These are phyloP conservation scores for Fusarium proliferatum DNA, from an alignment of 2,329 filamentous ascomycete species.

Conservation along the genomic window DNA sequence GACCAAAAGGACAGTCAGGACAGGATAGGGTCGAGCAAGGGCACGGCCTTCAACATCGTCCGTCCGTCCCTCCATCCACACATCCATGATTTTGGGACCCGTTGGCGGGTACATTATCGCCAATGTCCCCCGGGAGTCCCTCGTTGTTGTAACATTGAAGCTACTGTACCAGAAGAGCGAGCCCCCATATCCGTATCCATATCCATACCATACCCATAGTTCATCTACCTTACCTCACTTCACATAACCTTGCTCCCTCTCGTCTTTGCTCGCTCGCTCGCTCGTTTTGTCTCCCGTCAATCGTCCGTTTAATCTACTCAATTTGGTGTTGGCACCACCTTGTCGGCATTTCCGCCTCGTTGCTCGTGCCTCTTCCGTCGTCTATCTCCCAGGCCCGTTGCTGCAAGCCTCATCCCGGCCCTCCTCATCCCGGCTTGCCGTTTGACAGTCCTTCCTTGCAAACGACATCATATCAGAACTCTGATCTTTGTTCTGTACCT, in stretches of 20 bases:
- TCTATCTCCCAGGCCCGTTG: conserved; percentile 40
- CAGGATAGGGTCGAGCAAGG: conserved; percentile 20
- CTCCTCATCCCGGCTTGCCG: conserved; percentile 29
- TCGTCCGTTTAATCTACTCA: conserved; percentile 40
- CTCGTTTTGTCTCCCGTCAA: conserved; percentile 41
- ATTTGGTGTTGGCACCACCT: conserved; percentile 36
- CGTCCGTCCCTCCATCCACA: conserved; percentile 16
- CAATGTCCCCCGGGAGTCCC: conserved; percentile 38
- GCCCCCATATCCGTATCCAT: conserved; percentile 1
- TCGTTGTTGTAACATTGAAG: conserved; percentile 41
- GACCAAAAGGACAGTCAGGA: conserved; percentile 6
- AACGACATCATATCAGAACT: conserved; percentile 35
- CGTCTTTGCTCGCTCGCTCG: conserved; percentile 7
- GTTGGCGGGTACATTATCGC: conserved; percentile 44
- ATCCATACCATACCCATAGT: conserved; percentile 10
- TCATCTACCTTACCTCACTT: conserved; percentile 22
- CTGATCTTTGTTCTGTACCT: conserved; percentile 11
- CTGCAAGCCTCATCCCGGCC: conserved; percentile 39
- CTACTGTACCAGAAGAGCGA: conserved; percentile 25
- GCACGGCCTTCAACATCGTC: conserved; percentile 33
- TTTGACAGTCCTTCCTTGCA: conserved; percentile 37
- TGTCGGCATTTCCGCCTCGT: conserved; percentile 41
- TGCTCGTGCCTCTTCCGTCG: conserved; percentile 38
- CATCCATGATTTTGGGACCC: conserved; percentile 24
- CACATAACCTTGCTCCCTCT: conserved; percentile 1